Base-by-base conservation (phyloP, 257 asterid species). In the Petunia secreta region DNA sequence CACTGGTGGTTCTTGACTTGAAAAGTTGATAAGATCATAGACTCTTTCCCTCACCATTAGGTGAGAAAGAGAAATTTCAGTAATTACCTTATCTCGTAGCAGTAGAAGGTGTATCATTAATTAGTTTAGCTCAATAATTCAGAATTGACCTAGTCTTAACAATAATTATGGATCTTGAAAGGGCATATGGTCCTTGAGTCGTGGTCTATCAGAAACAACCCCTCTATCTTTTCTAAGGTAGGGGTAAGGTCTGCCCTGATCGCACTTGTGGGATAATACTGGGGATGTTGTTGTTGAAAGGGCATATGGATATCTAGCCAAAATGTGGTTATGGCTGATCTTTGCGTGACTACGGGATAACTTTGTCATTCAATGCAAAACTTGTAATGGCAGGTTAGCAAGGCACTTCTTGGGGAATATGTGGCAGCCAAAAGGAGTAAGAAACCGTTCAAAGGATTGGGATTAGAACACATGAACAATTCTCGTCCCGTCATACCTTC, bases 391-490 rank as follows among this genome's bases (percentile, higher is more conserved):
- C 86, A 96, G 98, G 97, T 96, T 14, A 92, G 99, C 88, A 96
- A 96, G 92, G 95, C 98, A 55, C 89, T 96, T 62, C 81, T 96
- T 64, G 96, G 88, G 39, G 98, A 91, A 89, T 96, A 85, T 76
- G 85, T 87, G 37, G 80, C 87, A 0, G 95, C 88, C 9, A 92
- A 89, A 67, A 90, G 57, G 90, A 90, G 82, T 81, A 90, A 87
- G 83, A 91, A 85, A 53, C 98, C 98, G 0, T 94, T 88, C 84
- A 86, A 86, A 85, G 93, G 90, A n/a, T 88, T 96, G 88, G 99
- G 99, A 57, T 93, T 96, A 74, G 97, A 92, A 58, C 98, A 96
- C 88, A 92, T 96, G 98, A 96, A 94, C 83, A 82, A 84, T 13
- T 37, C 98, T 77, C 55, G 81, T 78, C 97, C 99, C 40, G 80